phyloP scores from a whole-genome alignment of 2,329 filamentous ascomycete genomes.

The Chaetomium sp. region DNA sequence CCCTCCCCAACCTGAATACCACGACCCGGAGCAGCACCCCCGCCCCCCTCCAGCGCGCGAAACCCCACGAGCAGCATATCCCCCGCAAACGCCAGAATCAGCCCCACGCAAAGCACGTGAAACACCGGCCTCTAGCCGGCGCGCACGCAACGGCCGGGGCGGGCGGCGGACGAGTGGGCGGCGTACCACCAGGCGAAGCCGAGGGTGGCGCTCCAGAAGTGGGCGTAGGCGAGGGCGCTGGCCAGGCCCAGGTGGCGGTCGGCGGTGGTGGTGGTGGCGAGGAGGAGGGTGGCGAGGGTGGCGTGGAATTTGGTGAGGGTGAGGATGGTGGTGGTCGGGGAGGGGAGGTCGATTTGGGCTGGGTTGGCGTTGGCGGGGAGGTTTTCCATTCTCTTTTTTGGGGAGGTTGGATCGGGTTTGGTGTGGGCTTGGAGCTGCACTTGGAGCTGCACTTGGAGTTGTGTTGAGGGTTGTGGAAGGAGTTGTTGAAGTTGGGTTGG shows the following conservation, averaged over 20 bases:
- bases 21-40: too few relatives aligned
- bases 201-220: slow-evolving; percentile 20
- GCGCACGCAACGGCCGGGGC: neutral
- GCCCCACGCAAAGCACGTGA: slow-evolving; percentile 12
- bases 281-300: slow-evolving; percentile 4
- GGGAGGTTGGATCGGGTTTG: neutral
- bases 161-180: neutral
- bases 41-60: neutral
- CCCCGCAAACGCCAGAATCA: slow-evolving; percentile 3
- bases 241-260: neutral
- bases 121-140: slow-evolving; percentile 20
- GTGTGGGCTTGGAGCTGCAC: too few relatives aligned
- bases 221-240: slow-evolving; percentile 9
- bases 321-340: slow-evolving; percentile 1
- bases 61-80: slow-evolving; percentile 9
- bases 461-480: too few relatives aligned
- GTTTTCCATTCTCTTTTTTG: slow-evolving; percentile 3
- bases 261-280: neutral
- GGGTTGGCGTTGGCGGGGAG: neutral
- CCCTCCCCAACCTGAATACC: neutral
- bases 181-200: slow-evolving; percentile 20
- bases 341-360: neutral
- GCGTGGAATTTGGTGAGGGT: slow-evolving; percentile 17
- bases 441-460: neutral
- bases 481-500: neutral